Evolutionary conservation across 352 stramenopile species (phyloP), one percentile per base, ranked within the genome.

Genomic region (Phytopythium cucurbitacearum): DNA sequence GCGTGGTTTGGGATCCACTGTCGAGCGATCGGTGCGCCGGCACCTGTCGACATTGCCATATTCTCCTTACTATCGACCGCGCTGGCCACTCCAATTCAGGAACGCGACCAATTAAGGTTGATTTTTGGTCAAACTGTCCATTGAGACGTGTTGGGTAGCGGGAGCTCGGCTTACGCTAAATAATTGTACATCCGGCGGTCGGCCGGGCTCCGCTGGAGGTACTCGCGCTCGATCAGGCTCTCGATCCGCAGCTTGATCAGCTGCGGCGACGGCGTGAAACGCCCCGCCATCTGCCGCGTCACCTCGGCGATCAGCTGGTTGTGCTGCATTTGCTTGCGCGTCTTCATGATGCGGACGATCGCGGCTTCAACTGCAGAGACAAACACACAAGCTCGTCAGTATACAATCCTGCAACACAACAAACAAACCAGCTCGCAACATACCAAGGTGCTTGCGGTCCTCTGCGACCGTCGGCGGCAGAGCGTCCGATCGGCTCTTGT

Each of bases 161-260:
- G 33, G 16, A n/a, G 34, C 35, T 28, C n/a, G 21, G 28, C 36
- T 85, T 86, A 99, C 40, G 97, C 97, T 70, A 99, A 87, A 83
- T 99, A 99, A 54, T 93, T 96, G 86, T 99, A 99, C 45, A 98
- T 66, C 32, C 85, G 79, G 60, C 89, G 86, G 65, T 99, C 95
- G 44, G 87, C 68, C 28, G 91, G 65, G 58, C 91, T 93, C 42
- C 97, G 90, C 65, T 99, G 93, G 41, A 99, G 75, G 73, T 99
- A 99, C 70, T 99, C 97, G 50, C 97, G 85, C 65, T 99, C 97
- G 60, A 99, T 99, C 13, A 99, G 83, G 59, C 89, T 97, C 72
- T 99, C 97, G 55, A 99, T 98, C 40, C 97, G 84, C 55, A 98
- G 95, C 84, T 99, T 99, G 73, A 99, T 96, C 53, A 98, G 91